phyloP scores from a whole-genome alignment of 768 basidiomycete genomes.

The Boletus speciosus region DNA sequence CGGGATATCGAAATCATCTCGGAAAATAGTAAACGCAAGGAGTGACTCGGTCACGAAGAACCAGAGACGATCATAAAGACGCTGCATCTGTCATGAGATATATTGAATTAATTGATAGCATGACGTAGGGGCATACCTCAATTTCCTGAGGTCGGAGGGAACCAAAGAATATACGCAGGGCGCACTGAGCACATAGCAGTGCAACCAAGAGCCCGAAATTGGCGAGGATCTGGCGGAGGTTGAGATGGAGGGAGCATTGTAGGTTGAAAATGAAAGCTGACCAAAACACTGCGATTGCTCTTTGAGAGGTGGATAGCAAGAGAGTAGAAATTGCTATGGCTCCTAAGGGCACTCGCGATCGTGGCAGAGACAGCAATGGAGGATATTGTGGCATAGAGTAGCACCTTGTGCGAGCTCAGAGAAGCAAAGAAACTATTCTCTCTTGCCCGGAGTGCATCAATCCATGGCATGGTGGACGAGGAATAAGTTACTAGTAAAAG shows the following conservation, averaged over 20 bases:
- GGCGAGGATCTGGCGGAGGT: constrained; percentile 64
- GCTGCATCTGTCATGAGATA: constrained; percentile 45
- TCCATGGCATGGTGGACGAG: constrained; percentile 43
- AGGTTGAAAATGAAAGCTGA: constrained; percentile 35
- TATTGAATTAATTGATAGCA: background rate
- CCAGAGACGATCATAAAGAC: constrained; percentile 94
- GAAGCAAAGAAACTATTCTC: constrained; percentile 47
- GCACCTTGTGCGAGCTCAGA: constrained; percentile 59
- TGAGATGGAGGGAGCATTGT: background rate
- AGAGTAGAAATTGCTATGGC: constrained; percentile 90
- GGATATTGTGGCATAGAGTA: constrained; percentile 68
- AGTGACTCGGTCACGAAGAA: constrained; percentile 97
- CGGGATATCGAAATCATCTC: constrained; percentile 89
- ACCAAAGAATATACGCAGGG: constrained; percentile 92
- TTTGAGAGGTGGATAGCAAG: constrained; percentile 90
- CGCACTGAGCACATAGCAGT: constrained; percentile 66
- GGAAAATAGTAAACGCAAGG: constrained; percentile 94
- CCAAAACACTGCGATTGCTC: constrained; percentile 90
- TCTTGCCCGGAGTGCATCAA: constrained; percentile 48
- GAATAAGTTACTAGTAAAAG: no score
- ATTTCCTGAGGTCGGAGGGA: constrained; percentile 81
- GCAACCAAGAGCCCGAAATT: constrained; percentile 85
- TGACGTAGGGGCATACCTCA: constrained; percentile 56
- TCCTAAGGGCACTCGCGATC: constrained; percentile 75
- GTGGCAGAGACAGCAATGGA: constrained; percentile 66